A percentile compares a stretch with the other conserved stretches of the same genome.
Evolutionary conservation across 2,329 filamentous ascomycete species (phyloP).

Genomic region (Capronia americana): DNA sequence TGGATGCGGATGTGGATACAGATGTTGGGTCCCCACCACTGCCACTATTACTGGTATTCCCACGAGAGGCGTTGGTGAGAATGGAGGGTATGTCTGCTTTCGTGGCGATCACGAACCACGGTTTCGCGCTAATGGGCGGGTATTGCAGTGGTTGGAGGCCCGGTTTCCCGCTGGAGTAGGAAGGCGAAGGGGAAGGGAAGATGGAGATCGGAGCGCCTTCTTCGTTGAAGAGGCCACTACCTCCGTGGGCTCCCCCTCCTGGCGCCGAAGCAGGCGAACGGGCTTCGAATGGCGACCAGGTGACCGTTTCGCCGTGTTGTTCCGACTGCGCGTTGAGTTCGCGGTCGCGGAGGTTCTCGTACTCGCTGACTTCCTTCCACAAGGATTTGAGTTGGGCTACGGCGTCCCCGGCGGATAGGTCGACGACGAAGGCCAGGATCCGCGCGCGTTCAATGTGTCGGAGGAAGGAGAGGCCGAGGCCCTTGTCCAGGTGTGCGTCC

Average conservation of each 20-base stretch:
- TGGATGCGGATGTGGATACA: background rate
- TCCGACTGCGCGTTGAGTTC: slow-evolving; percentile 70
- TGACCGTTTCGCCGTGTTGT: slow-evolving; percentile 54
- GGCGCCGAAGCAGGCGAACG: background rate
- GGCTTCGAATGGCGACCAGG: slow-evolving; percentile 50
- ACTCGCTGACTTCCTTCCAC: slow-evolving; percentile 89
- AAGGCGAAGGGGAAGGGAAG: slow-evolving; percentile 29
- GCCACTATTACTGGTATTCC: background rate
- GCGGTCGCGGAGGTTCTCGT: slow-evolving; percentile 79
- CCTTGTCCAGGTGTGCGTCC: slow-evolving; percentile 88
- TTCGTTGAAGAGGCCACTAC: slow-evolving; percentile 27
- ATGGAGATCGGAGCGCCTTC: slow-evolving; percentile 34
- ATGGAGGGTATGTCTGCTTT: slow-evolving; percentile 75
- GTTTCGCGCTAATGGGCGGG: slow-evolving; percentile 86
- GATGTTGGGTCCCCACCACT: background rate
- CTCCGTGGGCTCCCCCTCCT: slow-evolving; percentile 7
- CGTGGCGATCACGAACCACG: slow-evolving; percentile 93
- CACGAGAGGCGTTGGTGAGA: no score
- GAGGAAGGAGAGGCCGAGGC: slow-evolving; percentile 88
- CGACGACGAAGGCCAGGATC: slow-evolving; percentile 91
- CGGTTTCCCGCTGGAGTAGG: background rate
- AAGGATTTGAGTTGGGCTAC: slow-evolving; percentile 78
- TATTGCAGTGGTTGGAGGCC: slow-evolving; percentile 56
- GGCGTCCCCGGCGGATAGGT: slow-evolving; percentile 79
- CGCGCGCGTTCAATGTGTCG: slow-evolving; percentile 93